Base-by-base conservation (phyloP, 305 asterid genomes). In the Lippia alba region DNA sequence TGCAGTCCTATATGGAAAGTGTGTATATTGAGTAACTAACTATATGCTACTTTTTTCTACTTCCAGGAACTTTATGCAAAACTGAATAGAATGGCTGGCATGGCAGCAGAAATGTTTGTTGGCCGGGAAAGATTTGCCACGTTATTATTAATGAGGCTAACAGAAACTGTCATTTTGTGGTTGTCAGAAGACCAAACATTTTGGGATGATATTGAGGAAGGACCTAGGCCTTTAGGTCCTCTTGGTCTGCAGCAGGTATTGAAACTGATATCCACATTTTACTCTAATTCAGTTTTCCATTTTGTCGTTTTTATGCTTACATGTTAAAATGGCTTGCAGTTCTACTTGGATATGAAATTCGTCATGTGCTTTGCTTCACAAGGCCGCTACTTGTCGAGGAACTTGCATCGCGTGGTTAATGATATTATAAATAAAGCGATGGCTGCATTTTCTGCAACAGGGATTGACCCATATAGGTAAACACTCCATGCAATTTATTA, bases 141-240 rank as follows among this genome's bases (percentile, higher is more conserved):
- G 40, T 75, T 90, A 83, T 81, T 91, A 74, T 78, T 94, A 71
- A 94, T 94, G 97, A 88, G 99, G 90, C 97, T 94, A 58, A 90
- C 96, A 4, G 99, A 94, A 81, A 91, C 99, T 30, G 97, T 94
- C 65, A 87, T 94, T 76, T 76, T 94, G 73, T 94, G 97, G 96
- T 97, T 94, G 76, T 94, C 97, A 65, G 96, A 89, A 77, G 99
- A 94, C 76, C 98, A 94, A 73, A 84, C 86, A 61, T 94, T 94
- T 83, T 94, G 99, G 99, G 98, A 94, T 66, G 99, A 94, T 73
- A 88, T 94, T 55, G 90, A 86, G 78, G 97, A 91, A 74, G 99
- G 98, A 64, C 96, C 96, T 56, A 82, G 83, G 74, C 86, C 97
- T 66, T 78, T 94, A 79, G 98, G 98, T 60, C 87, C 86, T 61